These are phyloP conservation scores for Melocanna baccifera DNA, from an alignment of 176 grass and related monocot species.

Conservation along the genomic window DNA sequence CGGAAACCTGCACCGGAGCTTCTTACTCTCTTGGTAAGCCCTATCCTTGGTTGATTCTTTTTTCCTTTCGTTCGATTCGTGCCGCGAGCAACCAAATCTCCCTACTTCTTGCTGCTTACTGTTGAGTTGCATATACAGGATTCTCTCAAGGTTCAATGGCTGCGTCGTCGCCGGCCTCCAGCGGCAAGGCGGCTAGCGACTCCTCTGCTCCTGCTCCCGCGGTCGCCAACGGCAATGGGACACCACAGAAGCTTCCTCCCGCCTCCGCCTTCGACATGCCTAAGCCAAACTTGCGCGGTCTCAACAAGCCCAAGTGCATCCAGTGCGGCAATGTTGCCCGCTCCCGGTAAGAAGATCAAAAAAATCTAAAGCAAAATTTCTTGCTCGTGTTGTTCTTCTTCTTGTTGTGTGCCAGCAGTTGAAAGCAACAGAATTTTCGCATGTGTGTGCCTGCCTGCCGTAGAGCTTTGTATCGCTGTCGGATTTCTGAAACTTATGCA, in stretches of 20 bases:
- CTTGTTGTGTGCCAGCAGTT: not conserved
- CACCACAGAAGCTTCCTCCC: slow-evolving; percentile 46
- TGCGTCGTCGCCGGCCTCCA: slow-evolving; percentile 10
- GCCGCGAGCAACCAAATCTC: not conserved
- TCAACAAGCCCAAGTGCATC: slow-evolving; percentile 96
- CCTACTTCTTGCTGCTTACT: not conserved
- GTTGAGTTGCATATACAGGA: not conserved
- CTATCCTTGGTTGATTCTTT: not conserved
- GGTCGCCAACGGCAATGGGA: slow-evolving; percentile 50
- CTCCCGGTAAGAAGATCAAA: slow-evolving; percentile 55
- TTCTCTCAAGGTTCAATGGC: not conserved
- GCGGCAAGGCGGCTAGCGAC: slow-evolving; percentile 33
- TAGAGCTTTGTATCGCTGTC: not conserved
- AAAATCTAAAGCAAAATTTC: not conserved
- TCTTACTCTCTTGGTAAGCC: not conserved
- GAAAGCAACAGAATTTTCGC: not conserved
- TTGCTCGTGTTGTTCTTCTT: not conserved
- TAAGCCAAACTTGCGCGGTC: slow-evolving; percentile 72
- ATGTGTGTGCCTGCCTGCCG: not conserved
- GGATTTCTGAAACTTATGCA: not conserved
- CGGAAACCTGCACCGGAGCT: not conserved
- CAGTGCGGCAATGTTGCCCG: slow-evolving; percentile 95
- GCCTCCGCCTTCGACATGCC: slow-evolving; percentile 62
- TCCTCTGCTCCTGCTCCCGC: slow-evolving; percentile 35
- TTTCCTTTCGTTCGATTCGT: not conserved